Conservation (phyloP, 2,329 filamentous ascomycete genomes). For the Elsinoe arachidis region DNA sequence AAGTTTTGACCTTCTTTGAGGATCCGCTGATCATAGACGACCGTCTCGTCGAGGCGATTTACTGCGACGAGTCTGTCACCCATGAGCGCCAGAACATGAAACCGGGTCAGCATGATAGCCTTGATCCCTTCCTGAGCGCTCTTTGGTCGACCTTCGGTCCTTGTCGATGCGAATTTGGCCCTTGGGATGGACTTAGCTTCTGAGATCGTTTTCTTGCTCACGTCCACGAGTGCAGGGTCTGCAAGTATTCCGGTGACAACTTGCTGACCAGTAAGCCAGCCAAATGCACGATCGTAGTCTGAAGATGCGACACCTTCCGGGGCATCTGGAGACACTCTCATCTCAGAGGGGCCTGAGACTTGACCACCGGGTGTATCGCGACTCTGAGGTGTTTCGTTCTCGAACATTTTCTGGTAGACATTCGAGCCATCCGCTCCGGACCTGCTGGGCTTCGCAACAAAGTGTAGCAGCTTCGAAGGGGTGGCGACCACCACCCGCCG, state of each 20-base stretch:
- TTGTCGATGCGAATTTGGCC: background rate
- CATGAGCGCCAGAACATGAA: conserved; percentile 79
- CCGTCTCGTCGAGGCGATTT: conserved; percentile 75
- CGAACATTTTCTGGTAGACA: conserved; percentile 81
- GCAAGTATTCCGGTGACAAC: conserved; percentile 78
- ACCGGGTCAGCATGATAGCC: conserved; percentile 79
- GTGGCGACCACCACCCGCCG: conserved; percentile 75
- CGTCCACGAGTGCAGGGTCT: conserved; percentile 43
- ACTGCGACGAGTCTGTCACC: conserved; percentile 75
- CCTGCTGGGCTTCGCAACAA: conserved; percentile 67
- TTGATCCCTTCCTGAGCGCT: conserved; percentile 63
- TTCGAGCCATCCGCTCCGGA: conserved; percentile 68
- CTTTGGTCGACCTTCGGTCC: conserved; percentile 53
- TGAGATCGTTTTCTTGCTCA: conserved; percentile 60
- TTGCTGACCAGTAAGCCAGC: conserved; percentile 82
- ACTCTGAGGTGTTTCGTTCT: conserved; percentile 68
- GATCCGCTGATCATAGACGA: conserved; percentile 82
- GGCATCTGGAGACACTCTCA: conserved; percentile 70
- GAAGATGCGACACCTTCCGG: conserved; percentile 42
- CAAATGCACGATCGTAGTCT: conserved; percentile 61
- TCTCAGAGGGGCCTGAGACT: conserved; percentile 49
- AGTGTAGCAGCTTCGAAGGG: conserved; percentile 67
- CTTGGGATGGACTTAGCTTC: conserved; percentile 54
- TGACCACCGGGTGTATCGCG: conserved; percentile 60
- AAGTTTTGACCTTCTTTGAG: conserved; percentile 69